Evolutionary conservation across 345 rosid species (phyloP).

Genomic region (Syzygium aromaticum): DNA sequence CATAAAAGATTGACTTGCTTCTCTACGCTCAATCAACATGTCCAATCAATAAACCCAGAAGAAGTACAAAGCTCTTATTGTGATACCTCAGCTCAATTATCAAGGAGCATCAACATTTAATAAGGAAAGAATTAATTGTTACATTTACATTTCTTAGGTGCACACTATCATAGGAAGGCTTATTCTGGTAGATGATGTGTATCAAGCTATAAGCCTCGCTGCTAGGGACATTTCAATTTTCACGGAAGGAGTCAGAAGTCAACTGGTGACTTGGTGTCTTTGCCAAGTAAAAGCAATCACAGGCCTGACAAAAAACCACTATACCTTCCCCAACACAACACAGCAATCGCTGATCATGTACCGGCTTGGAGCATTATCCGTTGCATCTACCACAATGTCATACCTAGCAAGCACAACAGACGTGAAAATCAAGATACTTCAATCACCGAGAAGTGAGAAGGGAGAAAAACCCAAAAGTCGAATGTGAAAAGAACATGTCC

Average conservation of each 20-base stretch:
- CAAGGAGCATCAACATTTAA: neutral
- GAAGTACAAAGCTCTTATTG: neutral
- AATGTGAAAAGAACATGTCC: neutral
- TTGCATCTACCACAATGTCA: constrained; percentile 82
- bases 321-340: constrained; percentile 83
- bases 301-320: neutral
- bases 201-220: neutral
- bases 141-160: neutral
- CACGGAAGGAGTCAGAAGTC: neutral
- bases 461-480: neutral
- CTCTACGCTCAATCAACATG: neutral
- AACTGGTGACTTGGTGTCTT: neutral
- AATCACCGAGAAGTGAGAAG: neutral
- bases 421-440: constrained; percentile 15
- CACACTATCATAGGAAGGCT: neutral
- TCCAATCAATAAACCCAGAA: neutral
- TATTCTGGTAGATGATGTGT: neutral
- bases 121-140: neutral
- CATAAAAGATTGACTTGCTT: neutral
- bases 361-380: constrained; percentile 95
- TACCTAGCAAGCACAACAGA: constrained; percentile 45
- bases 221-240: neutral
- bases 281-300: neutral
- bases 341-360: constrained; percentile 98
- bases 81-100: neutral